phyloP scores from a whole-genome alignment of 768 basidiomycete species.

The Cyclocybe aegerita region DNA sequence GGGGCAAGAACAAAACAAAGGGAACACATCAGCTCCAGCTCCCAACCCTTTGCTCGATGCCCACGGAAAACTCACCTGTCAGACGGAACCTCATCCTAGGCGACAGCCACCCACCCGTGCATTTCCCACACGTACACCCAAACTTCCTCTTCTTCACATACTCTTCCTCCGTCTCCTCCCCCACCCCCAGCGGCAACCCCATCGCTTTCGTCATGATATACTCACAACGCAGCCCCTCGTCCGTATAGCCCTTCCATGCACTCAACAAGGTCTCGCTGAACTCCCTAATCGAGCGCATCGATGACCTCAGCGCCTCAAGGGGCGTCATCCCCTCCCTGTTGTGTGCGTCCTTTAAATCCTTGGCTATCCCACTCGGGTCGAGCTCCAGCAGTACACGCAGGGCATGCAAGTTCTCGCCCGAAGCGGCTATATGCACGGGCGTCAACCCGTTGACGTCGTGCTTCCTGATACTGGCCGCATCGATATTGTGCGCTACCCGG shows the following conservation, averaged over 20 bases:
- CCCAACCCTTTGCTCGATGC: too few species aligned
- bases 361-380: not conserved
- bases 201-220: constrained; percentile 7
- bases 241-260: constrained; percentile 8
- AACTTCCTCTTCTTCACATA: constrained; percentile 9
- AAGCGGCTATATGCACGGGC: constrained; percentile 7
- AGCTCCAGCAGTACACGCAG: constrained; percentile 5
- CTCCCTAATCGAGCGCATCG: not conserved
- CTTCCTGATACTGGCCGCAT: constrained; percentile 3
- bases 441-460: constrained; percentile 3
- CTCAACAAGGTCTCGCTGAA: not conserved
- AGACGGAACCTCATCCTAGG: constrained; percentile 15
- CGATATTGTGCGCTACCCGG: not conserved
- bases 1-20: not conserved
- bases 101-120: constrained; percentile 14
- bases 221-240: constrained; percentile 1
- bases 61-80: constrained; percentile 6
- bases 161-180: not conserved
- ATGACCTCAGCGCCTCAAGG: constrained; percentile 3
- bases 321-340: constrained; percentile 9
- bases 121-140: constrained; percentile 16
- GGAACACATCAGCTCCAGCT: too few species aligned
- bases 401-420: constrained; percentile 2
- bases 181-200: not conserved
- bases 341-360: not conserved